Conservation (phyloP, 2,329 filamentous ascomycete species). For the Plenodomus lindquistii region DNA sequence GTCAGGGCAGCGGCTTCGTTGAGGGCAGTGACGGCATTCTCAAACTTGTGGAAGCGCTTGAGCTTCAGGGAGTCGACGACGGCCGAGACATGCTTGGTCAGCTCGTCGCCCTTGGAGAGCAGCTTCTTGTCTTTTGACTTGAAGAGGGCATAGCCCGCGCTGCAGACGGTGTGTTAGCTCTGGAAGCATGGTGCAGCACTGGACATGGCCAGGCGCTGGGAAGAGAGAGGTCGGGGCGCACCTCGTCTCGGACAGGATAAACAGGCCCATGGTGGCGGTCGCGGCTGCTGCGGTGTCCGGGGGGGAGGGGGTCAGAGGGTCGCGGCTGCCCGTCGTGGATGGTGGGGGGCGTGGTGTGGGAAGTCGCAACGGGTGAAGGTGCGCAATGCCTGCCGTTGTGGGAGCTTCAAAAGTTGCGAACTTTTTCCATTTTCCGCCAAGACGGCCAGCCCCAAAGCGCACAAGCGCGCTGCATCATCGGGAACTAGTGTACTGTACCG, state of each 20-base stretch:
- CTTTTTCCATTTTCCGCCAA: conserved; percentile 6
- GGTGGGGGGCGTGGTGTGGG: conserved; percentile 18
- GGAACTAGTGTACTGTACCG: too few relatives aligned
- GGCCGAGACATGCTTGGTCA: conserved; percentile 79
- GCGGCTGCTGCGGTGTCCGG: background rate
- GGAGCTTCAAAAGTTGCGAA: conserved; percentile 18
- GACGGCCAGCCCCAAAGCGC: background rate
- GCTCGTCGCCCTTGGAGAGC: conserved; percentile 78
- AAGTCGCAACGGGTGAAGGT: conserved; percentile 21
- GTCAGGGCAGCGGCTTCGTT: conserved; percentile 78
- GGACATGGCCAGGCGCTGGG: too few relatives aligned
- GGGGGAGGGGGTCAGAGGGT: background rate
- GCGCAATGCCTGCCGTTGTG: conserved; percentile 10
- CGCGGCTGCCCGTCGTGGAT: conserved; percentile 11
- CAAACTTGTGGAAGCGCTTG: conserved; percentile 96
- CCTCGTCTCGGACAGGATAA: conserved; percentile 44
- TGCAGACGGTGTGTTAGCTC: conserved; percentile 53
- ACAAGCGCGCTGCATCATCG: background rate
- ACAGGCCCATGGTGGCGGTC: conserved; percentile 48
- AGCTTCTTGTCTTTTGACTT: conserved; percentile 99
- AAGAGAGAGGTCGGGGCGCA: conserved; percentile 15
- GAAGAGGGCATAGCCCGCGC: conserved; percentile 95
- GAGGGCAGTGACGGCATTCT: conserved; percentile 85
- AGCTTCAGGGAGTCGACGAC: conserved; percentile 90
- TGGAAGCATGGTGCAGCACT: too few relatives aligned